Conservation (phyloP, 306 rosid genomes). For the Vicia sativa region DNA sequence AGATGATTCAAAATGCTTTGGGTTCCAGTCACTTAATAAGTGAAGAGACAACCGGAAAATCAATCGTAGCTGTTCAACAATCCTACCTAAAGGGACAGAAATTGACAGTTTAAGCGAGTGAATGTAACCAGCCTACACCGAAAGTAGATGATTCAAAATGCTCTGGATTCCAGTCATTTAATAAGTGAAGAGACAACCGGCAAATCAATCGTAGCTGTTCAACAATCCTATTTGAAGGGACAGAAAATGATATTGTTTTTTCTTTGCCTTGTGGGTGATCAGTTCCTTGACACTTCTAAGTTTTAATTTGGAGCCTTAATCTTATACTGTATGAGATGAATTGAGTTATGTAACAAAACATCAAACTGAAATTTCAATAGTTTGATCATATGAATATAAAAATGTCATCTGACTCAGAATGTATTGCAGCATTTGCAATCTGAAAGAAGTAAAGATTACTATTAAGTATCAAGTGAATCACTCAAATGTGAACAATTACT, state of each 20-base stretch:
- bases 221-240: slow-evolving; percentile 8
- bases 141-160: no score
- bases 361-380: neutral
- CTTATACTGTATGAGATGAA: slow-evolving; percentile 1
- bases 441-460: neutral
- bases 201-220: slow-evolving; percentile 5
- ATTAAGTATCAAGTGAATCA: neutral
- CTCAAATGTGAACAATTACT: neutral
- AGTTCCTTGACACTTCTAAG: slow-evolving; percentile 3
- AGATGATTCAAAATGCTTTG: slow-evolving; percentile 3
- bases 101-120: no score
- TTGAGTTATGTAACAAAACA: neutral
- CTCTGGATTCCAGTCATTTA: no score
- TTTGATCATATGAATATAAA: neutral
- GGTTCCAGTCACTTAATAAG: slow-evolving; percentile 20
- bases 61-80: slow-evolving; percentile 5
- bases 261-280: slow-evolving; percentile 1
- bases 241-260: slow-evolving; percentile 7
- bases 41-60: neutral
- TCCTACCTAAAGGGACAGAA: slow-evolving; percentile 7
- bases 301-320: slow-evolving; percentile 9
- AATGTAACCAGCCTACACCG: no score
- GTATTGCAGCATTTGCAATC: neutral
- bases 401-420: neutral
- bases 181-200: no score